Evolutionary conservation across 306 rosid species (phyloP), one percentile per base, ranked within the genome.

Genomic region (Medicago lupulina): DNA sequence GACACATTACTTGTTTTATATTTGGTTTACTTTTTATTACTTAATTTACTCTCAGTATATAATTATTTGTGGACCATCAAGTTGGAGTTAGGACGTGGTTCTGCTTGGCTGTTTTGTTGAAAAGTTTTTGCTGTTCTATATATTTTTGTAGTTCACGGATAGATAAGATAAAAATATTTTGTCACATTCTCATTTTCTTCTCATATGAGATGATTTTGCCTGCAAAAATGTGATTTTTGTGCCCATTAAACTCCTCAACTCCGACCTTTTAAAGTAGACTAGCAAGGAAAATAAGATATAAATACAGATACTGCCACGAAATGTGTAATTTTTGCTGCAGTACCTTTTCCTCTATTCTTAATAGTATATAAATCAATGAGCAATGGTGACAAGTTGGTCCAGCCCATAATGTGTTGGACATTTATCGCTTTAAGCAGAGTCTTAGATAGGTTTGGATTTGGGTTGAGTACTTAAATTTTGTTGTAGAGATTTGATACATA

Each of bases 181-280:
- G 23, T 3, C 51, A 39, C 61, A 14, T 73, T 74, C 39, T 54
- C 58, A 28, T 28, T 41, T 3, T 62, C 67, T 70, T 78, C 9
- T 19, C 5, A 23, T n/a, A 9, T 53, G 64, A 63, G 77, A 79
- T 65, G 34, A 21, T 71, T 79, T 54, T 14, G 62, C 60, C 15
- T 36, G 9, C 31, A 11, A 46, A 55, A 31, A 12, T 21, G 34
- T 43, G 44, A 43, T 62, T 65, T 21, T 12, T 71, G 60, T 62
- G 13, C 17, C 57, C 13, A 1, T 60, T 19, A 13, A 39, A 71
- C 73, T 36, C 43, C 67, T 36, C 43, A 59, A 39, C 59, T 25
- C 50, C 50, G 70, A 51, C 21, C 28, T 62, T 70, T 71, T 67
- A 62, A 23, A 60, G 55, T 40, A 49, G 44, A 49, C 25, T 70